Percentiles rank a stretch among this genome's conserved stretches.
Evolutionary conservation across 257 asterid genomes (phyloP).

Genomic region (Anisodus acutangulus): DNA sequence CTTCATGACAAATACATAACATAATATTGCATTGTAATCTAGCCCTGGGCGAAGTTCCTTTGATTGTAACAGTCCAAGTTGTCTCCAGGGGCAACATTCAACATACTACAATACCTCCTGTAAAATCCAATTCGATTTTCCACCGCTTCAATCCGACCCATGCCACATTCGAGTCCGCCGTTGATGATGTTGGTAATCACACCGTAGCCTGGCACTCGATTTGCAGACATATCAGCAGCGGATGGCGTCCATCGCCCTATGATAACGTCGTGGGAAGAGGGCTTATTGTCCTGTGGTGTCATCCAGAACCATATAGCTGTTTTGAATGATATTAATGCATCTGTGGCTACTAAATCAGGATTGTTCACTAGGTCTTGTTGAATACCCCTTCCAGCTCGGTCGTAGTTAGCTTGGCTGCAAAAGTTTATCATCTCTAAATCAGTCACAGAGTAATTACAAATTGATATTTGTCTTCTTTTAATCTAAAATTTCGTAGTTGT

Average conservation of each 20-base stretch:
- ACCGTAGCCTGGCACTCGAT: no score
- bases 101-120: slow-evolving; percentile 38
- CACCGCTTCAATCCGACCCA: slow-evolving; percentile 27
- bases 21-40: neutral
- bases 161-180: no score
- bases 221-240: no score
- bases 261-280: slow-evolving; percentile 43
- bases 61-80: slow-evolving; percentile 45
- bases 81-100: slow-evolving; percentile 38
- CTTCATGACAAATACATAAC: neutral
- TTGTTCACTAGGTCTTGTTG: slow-evolving; percentile 39
- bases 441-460: no score
- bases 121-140: slow-evolving; percentile 41
- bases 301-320: slow-evolving; percentile 53
- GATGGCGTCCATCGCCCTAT: no score
- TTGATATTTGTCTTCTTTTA: no score
- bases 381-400: slow-evolving; percentile 40
- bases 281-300: slow-evolving; percentile 45
- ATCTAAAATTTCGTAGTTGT: no score
- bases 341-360: slow-evolving; percentile 44
- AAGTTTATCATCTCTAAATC: neutral
- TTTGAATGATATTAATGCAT: slow-evolving; percentile 42
- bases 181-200: no score
- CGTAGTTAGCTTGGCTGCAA: slow-evolving; percentile 44
- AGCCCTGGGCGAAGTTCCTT: slow-evolving; percentile 31